These are phyloP conservation scores for Pseudocercospora pini-densiflorae DNA, from an alignment of 2,329 filamentous ascomycete genomes.

Conservation along the genomic window DNA sequence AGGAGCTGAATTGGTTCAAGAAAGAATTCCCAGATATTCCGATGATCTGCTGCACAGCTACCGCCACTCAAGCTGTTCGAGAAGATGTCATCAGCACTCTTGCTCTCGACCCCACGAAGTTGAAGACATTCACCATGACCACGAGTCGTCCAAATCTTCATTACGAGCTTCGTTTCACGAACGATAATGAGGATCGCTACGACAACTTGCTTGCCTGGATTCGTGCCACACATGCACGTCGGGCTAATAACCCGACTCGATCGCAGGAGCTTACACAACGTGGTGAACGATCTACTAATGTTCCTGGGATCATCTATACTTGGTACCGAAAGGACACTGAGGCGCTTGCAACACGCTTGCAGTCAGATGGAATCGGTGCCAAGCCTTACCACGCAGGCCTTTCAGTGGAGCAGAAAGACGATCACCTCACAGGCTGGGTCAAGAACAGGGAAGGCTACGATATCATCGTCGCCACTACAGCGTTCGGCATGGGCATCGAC, in stretches of 20 bases:
- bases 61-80: conserved; percentile 79
- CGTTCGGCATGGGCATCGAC: conserved; percentile 98
- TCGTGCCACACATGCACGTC: conserved; percentile 70
- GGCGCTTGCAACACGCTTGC: conserved; percentile 67
- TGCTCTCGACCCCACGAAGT: conserved; percentile 64
- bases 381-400: conserved; percentile 75
- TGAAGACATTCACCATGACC: conserved; percentile 80
- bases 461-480: conserved; percentile 92
- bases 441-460: conserved; percentile 77
- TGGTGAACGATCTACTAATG: conserved; percentile 61
- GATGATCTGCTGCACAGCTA: conserved; percentile 91
- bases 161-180: conserved; percentile 84
- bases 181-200: conserved; percentile 74
- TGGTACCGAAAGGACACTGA: conserved; percentile 77
- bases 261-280: conserved; percentile 61
- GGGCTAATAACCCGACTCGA: conserved; percentile 61
- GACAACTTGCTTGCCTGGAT: conserved; percentile 79
- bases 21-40: conserved; percentile 81
- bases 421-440: conserved; percentile 73
- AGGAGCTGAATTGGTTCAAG: conserved; percentile 84
- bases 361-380: conserved; percentile 72
- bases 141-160: conserved; percentile 86
- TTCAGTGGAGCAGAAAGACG: conserved; percentile 67
- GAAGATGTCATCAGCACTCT: conserved; percentile 81
- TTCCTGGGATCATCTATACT: conserved; percentile 81